Percentiles rank a stretch among this genome's conserved stretches.
Conservation (phyloP, 208 protist genomes). For the Trichomonas vaginalis region DNA sequence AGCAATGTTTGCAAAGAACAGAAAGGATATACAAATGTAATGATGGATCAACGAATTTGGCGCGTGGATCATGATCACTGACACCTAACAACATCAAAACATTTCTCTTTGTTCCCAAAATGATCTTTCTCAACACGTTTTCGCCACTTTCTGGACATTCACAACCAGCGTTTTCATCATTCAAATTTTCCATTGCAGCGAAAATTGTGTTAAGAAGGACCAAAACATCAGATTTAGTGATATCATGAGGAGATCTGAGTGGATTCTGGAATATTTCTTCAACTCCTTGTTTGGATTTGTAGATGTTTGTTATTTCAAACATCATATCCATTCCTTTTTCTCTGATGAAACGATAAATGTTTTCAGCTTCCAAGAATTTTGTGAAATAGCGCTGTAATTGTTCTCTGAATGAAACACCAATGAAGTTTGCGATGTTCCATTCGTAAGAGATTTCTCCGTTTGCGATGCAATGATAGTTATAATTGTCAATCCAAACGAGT, state of each 20-base stretch:
- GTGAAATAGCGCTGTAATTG: background rate
- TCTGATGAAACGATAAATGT: background rate
- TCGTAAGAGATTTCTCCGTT: too few species aligned
- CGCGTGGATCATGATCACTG: background rate
- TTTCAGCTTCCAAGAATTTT: background rate
- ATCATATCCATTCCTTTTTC: background rate
- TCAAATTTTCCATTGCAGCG: background rate
- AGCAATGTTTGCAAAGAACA: background rate
- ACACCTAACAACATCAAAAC: background rate
- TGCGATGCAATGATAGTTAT: background rate
- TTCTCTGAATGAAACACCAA: background rate
- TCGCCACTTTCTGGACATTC: background rate
- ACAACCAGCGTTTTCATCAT: background rate
- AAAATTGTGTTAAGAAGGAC: background rate
- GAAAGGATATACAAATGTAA: background rate
- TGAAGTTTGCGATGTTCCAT: background rate
- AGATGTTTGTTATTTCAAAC: background rate
- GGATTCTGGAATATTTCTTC: background rate
- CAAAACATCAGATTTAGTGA: background rate
- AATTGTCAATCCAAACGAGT: conserved; percentile 5
- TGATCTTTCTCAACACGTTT: background rate
- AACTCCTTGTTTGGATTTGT: background rate
- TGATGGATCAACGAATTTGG: background rate
- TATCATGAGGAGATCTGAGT: background rate
- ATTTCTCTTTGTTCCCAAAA: background rate